These are phyloP conservation scores for Carallia brachiata DNA, from an alignment of 345 rosid genomes.

Conservation along the genomic window DNA sequence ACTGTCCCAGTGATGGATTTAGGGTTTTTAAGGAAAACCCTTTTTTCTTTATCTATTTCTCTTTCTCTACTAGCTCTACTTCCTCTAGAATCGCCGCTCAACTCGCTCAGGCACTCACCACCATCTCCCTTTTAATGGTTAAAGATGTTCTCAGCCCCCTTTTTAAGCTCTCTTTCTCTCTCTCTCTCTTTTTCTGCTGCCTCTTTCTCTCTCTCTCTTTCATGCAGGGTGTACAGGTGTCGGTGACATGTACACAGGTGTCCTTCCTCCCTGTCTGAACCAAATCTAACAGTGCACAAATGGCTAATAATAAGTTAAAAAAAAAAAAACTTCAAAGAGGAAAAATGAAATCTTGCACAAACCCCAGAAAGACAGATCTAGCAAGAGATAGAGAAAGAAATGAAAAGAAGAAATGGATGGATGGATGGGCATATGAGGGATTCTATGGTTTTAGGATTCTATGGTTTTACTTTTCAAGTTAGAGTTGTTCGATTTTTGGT, in stretches of 20 bases:
- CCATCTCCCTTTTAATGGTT: not conserved
- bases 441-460: too few relatives aligned
- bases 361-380: too few relatives aligned
- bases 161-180: not conserved
- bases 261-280: conserved; percentile 20
- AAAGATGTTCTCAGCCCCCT: not conserved
- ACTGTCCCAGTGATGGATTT: conserved; percentile 14
- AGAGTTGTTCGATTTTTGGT: not conserved
- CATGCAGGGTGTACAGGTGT: conserved; percentile 57
- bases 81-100: too few relatives aligned
- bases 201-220: conserved; percentile 27
- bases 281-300: conserved; percentile 27
- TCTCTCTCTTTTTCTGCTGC: not conserved
- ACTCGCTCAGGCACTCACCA: not conserved
- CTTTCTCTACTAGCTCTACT: not conserved
- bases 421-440: too few relatives aligned
- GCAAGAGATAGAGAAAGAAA: not conserved
- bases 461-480: not conserved
- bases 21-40: conserved; percentile 27
- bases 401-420: not conserved
- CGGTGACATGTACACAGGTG: conserved; percentile 34
- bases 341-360: too few relatives aligned
- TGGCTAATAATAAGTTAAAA: not conserved
- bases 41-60: not conserved
- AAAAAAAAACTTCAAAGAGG: too few relatives aligned